Percentiles rank a stretch among this genome's conserved stretches.
Evolutionary conservation across 805 yeast species (phyloP).

Genomic region (Wickerhamiella musiphila): DNA sequence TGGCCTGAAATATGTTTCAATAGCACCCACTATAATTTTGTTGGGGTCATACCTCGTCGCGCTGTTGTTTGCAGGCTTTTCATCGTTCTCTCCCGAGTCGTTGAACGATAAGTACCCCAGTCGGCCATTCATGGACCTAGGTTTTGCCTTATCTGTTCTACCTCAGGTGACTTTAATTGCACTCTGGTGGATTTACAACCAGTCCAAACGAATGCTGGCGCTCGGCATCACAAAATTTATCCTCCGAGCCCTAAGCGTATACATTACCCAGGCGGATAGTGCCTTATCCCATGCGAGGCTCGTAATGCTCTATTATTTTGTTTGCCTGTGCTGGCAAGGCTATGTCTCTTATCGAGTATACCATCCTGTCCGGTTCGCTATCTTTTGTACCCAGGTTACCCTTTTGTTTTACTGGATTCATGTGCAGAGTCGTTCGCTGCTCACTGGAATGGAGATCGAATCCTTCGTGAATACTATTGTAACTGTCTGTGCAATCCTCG

Average conservation of each 20-base stretch:
- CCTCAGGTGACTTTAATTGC: slow-evolving; percentile 51
- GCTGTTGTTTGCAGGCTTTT: slow-evolving; percentile 1
- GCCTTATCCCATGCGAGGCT: slow-evolving; percentile 9
- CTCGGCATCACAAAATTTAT: slow-evolving; percentile 51
- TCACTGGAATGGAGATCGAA: too few species aligned
- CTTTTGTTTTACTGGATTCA: too few species aligned
- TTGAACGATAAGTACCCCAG: slow-evolving; percentile 71
- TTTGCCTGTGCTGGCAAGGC: too few species aligned
- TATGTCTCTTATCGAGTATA: too few species aligned
- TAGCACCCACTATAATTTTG: neutral
- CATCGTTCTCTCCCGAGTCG: slow-evolving; percentile 50
- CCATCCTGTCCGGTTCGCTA: too few species aligned
- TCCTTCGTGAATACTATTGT: too few species aligned
- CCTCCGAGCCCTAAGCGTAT: slow-evolving; percentile 77
- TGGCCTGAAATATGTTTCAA: neutral
- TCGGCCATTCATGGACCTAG: slow-evolving; percentile 60
- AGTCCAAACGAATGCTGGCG: slow-evolving; percentile 14
- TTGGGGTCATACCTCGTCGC: slow-evolving; percentile 6
- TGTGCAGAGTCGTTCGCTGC: too few species aligned
- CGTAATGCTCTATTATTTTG: slow-evolving; percentile 7
- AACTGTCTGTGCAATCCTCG: too few species aligned
- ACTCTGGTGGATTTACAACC: slow-evolving; percentile 11
- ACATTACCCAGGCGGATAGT: slow-evolving; percentile 48
- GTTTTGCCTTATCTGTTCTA: slow-evolving; percentile 67
- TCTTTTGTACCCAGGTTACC: too few species aligned